phyloP scores from a whole-genome alignment of 2,329 filamentous ascomycete genomes.

The Blastomyces parvus region DNA sequence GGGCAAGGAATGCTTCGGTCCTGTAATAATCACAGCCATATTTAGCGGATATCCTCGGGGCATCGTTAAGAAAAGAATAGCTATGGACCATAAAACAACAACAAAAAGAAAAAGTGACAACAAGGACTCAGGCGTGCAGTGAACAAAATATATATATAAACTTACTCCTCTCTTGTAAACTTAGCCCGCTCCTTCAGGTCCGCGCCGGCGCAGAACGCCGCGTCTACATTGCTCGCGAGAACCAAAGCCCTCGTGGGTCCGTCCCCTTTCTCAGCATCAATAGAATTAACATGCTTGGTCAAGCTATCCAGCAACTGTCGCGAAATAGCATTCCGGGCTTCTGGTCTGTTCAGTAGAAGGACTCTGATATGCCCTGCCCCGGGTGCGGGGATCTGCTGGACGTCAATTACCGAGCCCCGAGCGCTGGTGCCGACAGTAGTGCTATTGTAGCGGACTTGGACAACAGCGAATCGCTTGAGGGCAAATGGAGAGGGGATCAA shows the following conservation, averaged over 20 bases:
- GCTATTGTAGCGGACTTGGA: constrained; percentile 23
- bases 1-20: constrained; percentile 65
- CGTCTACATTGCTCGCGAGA: constrained; percentile 73
- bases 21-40: constrained; percentile 38
- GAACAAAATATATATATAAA: constrained; percentile 12
- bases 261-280: constrained; percentile 51
- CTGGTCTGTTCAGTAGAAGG: constrained; percentile 74
- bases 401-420: constrained; percentile 46
- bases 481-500: constrained; percentile 16
- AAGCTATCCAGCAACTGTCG: constrained; percentile 63
- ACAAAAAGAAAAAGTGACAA: neutral
- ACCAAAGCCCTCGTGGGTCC: constrained; percentile 69
- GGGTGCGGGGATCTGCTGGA: constrained; percentile 66
- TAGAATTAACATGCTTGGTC: constrained; percentile 59
- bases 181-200: constrained; percentile 79
- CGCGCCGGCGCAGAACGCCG: constrained; percentile 85
- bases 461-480: constrained; percentile 19
- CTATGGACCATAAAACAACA: neutral
- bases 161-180: constrained; percentile 70
- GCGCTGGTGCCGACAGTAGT: constrained; percentile 26
- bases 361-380: constrained; percentile 77
- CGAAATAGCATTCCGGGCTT: constrained; percentile 85
- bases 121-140: neutral
- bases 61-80: neutral
- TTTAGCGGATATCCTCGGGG: neutral